Evolutionary conservation across 805 yeast genomes (phyloP).

Genomic region (Candida broadrunensis): DNA sequence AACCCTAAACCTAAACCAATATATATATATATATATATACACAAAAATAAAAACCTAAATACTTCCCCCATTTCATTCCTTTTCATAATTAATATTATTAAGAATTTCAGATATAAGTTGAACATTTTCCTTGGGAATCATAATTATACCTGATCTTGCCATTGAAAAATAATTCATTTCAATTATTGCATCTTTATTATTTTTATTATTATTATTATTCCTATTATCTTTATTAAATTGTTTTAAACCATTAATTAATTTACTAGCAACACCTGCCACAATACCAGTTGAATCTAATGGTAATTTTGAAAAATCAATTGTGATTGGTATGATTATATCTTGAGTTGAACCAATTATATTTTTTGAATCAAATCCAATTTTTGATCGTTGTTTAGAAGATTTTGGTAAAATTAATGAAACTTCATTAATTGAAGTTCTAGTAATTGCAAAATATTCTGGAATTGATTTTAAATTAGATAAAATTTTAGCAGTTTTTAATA

Average conservation of each 20-base stretch:
- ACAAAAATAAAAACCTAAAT: too few species aligned
- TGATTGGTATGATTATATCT: constrained; percentile 56
- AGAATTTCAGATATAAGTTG: constrained; percentile 21
- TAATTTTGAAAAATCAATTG: constrained; percentile 49
- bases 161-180: constrained; percentile 61
- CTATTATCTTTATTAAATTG: constrained; percentile 7
- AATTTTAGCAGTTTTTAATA: constrained; percentile 41
- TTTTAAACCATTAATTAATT: constrained; percentile 33
- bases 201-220: too few species aligned
- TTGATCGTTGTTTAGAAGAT: constrained; percentile 28
- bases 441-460: constrained; percentile 49
- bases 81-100: constrained; percentile 1
- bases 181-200: constrained; percentile 24
- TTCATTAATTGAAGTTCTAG: constrained; percentile 50
- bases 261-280: constrained; percentile 61
- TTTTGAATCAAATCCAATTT: constrained; percentile 38
- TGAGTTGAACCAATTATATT: constrained; percentile 53
- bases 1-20: too few species aligned
- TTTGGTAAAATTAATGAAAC: constrained; percentile 48
- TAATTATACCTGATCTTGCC: constrained; percentile 57
- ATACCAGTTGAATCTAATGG: constrained; percentile 65
- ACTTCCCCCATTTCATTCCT: neutral
- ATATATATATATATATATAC: too few species aligned
- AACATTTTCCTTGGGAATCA: constrained; percentile 53
- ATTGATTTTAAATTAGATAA: constrained; percentile 22